Evolutionary conservation across 2,329 filamentous ascomycete genomes (phyloP), one percentile per base, ranked within the genome.

Genomic region (Pseudocercospora fuligena): DNA sequence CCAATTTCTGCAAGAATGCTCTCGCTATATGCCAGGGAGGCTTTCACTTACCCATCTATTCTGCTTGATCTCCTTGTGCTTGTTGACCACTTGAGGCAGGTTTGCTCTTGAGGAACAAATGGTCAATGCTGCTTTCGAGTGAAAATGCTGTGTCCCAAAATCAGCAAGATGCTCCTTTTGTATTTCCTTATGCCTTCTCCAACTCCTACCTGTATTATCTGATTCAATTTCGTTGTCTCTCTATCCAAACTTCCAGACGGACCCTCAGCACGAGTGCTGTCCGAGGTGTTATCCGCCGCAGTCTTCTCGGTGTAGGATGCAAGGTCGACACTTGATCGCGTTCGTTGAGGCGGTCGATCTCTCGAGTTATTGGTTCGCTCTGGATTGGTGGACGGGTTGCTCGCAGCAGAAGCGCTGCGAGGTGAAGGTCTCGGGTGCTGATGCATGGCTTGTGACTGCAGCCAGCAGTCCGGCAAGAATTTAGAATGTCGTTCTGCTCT

Each of bases 201-300:
- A 11, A 43, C 33, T 74, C 81, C 68, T 82, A 96, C 93, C 87
- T 95, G 92, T 74, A 97, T 90, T 76, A 98, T 95, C 81, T 97
- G 93, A 79, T 96, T 95, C 73, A 97, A 85, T 82, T 95, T 95
- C 86, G 88, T 78, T 90, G 81, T 88, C 72, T 94, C 92, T 73
- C 84, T 86, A 63, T 86, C 88, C 56, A 87, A 86, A 27, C 66
- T 67, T 29, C 67, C 64, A 16, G 69, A 53, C 23, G 69, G 66
- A 60, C 81, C 82, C 31, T 85, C 80, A 23, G 31, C 31, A 62
- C 83, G 83, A 66, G 84, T 61, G 14, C 61, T 58, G 56, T 71
- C 68, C 23, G 65, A 62, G 14, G 68, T 59, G 16, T 66, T 59
- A n/a, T 73, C 84, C 25, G 83, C 84, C 54, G 83, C 79, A 11